Percentiles rank a stretch among this genome's conserved stretches.
Conservation (phyloP, 768 basidiomycete species). For the Boletus pseudo-olivaceus region DNA sequence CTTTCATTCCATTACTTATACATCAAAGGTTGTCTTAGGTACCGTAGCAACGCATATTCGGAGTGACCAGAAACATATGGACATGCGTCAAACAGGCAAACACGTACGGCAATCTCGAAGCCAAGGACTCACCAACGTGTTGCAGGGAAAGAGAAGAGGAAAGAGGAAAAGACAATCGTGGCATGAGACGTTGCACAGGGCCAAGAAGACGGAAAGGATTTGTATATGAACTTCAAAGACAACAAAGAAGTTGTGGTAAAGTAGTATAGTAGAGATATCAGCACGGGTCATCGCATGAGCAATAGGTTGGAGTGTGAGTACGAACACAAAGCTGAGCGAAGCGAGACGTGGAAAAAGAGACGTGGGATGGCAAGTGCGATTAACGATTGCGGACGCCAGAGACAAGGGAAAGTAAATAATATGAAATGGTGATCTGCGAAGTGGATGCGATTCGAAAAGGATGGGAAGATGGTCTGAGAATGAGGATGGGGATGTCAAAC, state of each 20-base stretch:
- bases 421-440: conserved; percentile 27
- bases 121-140: conserved; percentile 1
- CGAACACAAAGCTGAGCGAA: conserved; percentile 16
- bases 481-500: conserved; percentile 33
- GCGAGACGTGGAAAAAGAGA: conserved; percentile 12
- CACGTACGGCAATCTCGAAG: neutral
- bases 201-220: neutral
- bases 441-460: conserved; percentile 28
- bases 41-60: conserved; percentile 21
- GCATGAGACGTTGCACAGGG: conserved; percentile 9
- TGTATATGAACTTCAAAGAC: conserved; percentile 21
- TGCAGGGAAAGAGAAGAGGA: neutral
- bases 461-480: conserved; percentile 17
- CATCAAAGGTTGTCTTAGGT: conserved; percentile 16
- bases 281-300: conserved; percentile 26
- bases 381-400: conserved; percentile 26
- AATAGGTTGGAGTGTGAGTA: conserved; percentile 27
- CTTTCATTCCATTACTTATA: conserved; percentile 16
- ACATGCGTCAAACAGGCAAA: conserved; percentile 1
- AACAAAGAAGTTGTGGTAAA: conserved; percentile 24
- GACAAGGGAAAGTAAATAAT: conserved; percentile 27
- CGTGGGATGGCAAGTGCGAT: conserved; percentile 26
- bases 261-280: conserved; percentile 35
- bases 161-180: conserved; percentile 1
- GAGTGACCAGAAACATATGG: conserved; percentile 10